Evolutionary conservation across 768 basidiomycete species (phyloP).

Genomic region (Russula earlei): DNA sequence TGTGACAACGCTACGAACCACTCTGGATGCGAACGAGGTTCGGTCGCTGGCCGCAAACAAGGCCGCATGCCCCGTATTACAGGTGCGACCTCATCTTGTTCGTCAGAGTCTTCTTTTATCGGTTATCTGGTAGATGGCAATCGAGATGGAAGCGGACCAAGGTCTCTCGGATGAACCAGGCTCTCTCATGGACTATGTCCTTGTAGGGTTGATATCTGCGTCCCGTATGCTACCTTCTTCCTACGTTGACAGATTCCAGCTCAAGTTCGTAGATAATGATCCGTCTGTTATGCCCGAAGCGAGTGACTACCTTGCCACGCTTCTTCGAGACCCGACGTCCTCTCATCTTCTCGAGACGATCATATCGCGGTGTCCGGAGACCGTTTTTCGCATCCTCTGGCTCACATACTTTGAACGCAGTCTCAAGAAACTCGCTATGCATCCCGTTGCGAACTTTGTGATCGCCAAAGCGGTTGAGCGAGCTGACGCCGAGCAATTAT

Average conservation of each 20-base stretch:
- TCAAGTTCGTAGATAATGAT: conserved; percentile 30
- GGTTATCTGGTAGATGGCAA: conserved; percentile 46
- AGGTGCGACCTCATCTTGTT: conserved; percentile 35
- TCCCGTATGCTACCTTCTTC: conserved; percentile 39
- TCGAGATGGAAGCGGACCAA: conserved; percentile 74
- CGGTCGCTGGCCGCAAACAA: conserved; percentile 67
- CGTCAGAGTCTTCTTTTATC: conserved; percentile 6
- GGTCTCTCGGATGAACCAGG: conserved; percentile 46
- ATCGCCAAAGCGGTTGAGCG: conserved; percentile 70
- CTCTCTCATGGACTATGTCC: conserved; percentile 75
- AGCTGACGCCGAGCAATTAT: conserved; percentile 45
- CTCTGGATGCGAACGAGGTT: conserved; percentile 60
- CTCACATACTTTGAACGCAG: conserved; percentile 66
- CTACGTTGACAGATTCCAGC: background rate
- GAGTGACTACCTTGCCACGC: conserved; percentile 72
- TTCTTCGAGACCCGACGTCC: conserved; percentile 78
- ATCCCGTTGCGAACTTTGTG: conserved; percentile 94
- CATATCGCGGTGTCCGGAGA: conserved; percentile 48
- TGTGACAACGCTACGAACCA: conserved; percentile 43
- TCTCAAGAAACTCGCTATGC: conserved; percentile 60
- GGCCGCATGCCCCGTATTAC: conserved; percentile 67
- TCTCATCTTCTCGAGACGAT: conserved; percentile 87
- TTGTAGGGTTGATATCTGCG: conserved; percentile 62
- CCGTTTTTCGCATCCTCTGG: conserved; percentile 66
- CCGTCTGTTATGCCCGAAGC: conserved; percentile 34